Conservation (phyloP, 306 rosid genomes). For the Begonia loranthoides region DNA sequence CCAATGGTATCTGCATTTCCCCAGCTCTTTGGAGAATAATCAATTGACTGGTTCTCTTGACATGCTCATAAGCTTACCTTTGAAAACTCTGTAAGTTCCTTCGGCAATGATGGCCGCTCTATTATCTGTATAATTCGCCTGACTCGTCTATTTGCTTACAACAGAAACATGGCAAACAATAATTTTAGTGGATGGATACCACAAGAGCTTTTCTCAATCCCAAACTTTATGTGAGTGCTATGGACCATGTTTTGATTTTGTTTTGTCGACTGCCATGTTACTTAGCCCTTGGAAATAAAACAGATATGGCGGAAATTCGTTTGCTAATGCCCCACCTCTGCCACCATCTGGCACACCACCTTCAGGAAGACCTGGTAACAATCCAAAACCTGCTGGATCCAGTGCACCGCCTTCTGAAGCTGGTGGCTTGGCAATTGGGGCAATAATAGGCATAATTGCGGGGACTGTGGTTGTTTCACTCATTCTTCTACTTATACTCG, state of each 20-base stretch:
- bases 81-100: slow-evolving; percentile 40
- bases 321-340: slow-evolving; percentile 55
- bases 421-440: slow-evolving; percentile 43
- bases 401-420: slow-evolving; percentile 26
- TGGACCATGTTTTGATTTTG: slow-evolving; percentile 5
- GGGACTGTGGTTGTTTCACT: slow-evolving; percentile 40
- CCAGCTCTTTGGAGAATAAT: slow-evolving; percentile 78
- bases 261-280: slow-evolving; percentile 13
- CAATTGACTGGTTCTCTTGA: slow-evolving; percentile 63
- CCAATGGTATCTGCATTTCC: slow-evolving; percentile 10
- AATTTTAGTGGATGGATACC: slow-evolving; percentile 84
- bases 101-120: slow-evolving; percentile 1
- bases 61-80: slow-evolving; percentile 57
- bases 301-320: slow-evolving; percentile 72
- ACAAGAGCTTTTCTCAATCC: slow-evolving; percentile 49
- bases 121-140: slow-evolving; percentile 6
- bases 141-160: slow-evolving; percentile 13
- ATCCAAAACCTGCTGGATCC: neutral
- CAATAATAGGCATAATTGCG: slow-evolving; percentile 46
- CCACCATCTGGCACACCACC: slow-evolving; percentile 42
- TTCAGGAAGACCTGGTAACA: slow-evolving; percentile 28
- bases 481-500: slow-evolving; percentile 36
- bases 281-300: slow-evolving; percentile 17
- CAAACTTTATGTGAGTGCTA: slow-evolving; percentile 50
- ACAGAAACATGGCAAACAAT: slow-evolving; percentile 88